Base-by-base conservation (phyloP, 345 rosid genomes). In the Hibiscus tridactylites region DNA sequence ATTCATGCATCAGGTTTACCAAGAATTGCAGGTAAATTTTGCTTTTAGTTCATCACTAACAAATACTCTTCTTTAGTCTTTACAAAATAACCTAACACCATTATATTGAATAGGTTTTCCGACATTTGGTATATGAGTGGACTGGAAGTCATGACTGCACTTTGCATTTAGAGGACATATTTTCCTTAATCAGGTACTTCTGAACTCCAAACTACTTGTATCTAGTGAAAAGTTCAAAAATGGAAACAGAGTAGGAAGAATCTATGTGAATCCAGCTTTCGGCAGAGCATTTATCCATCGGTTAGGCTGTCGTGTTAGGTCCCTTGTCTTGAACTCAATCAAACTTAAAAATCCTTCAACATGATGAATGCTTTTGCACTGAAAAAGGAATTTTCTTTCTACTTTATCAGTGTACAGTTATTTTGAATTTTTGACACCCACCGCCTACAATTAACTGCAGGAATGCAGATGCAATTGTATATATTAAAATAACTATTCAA, bases 231-330 rank as follows among this genome's bases (percentile, higher is more conserved):
- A 6, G 11, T 28, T 12, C 2, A 5, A 24, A 44, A 65, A 6
- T 39, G 16, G 11, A 46, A 44, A 65, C 54, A 13, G 54, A 13
- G 35, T 66, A 46, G 70, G 39, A 66, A 66, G 70, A 46, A 24
- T 66, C 56, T 46, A 65, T 12, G 37, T 44, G 6, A 46, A 17
- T 13, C 37, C 16, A 15, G 60, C 59, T 68, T 50, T 68, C 60
- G 16, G 59, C 71, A 49, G 7, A 50, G 28, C 15, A 65, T 44
- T 21, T 53, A 46, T 4, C 21, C 37, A 15, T 26, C 26, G 12
- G 70, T 46, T 66, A 66, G 39, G 49, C 57, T 57, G 53, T 39
- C 65, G 42, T 70, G 54, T n/a, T 31, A 69, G 46, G n/a, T 17
- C 28, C 44, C 53, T 37, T 64, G 53, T 64, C 57, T 65, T 46